Percentiles rank a stretch among this genome's conserved stretches.
phyloP scores from a whole-genome alignment of 192 early-diverging fungal genomes.

The Backusella parvicylindrica region DNA sequence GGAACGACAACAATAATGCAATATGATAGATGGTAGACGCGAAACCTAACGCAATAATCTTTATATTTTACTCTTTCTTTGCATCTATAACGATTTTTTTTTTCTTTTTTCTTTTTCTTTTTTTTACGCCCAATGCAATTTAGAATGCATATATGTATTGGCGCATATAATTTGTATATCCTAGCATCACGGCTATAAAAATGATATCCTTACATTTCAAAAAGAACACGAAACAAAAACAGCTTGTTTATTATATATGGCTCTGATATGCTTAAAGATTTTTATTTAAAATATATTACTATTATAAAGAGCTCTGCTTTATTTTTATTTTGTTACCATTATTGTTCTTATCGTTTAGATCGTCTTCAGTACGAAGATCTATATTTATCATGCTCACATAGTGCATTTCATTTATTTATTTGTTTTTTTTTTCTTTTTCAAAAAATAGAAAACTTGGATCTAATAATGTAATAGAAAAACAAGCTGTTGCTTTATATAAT shows the following conservation, averaged over 20 bases:
- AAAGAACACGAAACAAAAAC: background rate
- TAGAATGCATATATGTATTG: background rate
- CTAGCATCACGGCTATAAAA: background rate
- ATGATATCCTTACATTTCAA: background rate
- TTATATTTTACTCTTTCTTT: background rate
- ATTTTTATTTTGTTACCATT: background rate
- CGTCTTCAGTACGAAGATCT: background rate
- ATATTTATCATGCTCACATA: background rate
- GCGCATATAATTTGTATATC: background rate
- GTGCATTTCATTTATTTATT: background rate
- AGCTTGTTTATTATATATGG: background rate
- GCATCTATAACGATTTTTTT: background rate
- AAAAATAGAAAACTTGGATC: background rate
- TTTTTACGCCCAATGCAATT: background rate
- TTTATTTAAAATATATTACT: background rate
- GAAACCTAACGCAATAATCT: background rate
- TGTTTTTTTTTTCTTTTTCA: background rate
- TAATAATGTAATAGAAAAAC: background rate
- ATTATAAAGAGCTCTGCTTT: background rate
- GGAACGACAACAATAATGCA: background rate
- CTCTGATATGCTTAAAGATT: background rate
- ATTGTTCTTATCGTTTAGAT: background rate
- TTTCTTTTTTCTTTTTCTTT: too few species aligned
- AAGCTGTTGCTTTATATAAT: background rate
- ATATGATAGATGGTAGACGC: background rate